phyloP scores from a whole-genome alignment of 179 eudicot species.

The Carnegiea gigantea region DNA sequence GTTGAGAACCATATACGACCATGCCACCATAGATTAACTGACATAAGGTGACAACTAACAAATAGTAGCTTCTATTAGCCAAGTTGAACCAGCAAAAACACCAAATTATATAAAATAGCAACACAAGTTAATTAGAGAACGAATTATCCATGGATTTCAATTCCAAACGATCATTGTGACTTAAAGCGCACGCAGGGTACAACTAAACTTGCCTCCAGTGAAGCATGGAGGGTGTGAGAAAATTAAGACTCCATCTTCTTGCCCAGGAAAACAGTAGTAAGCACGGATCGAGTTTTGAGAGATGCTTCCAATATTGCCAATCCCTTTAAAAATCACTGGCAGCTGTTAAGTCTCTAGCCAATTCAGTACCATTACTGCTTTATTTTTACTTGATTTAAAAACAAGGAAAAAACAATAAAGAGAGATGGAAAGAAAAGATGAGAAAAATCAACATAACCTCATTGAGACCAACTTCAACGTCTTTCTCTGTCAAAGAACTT shows the following conservation, averaged over 20 bases:
- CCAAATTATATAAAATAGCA: too few relatives aligned
- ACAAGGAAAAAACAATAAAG: not conserved
- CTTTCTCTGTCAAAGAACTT: constrained; percentile 14
- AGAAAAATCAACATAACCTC: constrained; percentile 19
- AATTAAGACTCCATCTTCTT: not conserved
- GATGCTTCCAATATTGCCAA: constrained; percentile 34
- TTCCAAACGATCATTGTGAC: too few relatives aligned
- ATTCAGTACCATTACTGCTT: not conserved
- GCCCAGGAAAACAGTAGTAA: constrained; percentile 21
- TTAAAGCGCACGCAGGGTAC: too few relatives aligned
- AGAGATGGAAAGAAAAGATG: too few relatives aligned
- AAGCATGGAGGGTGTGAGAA: not conserved
- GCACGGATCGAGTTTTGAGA: constrained; percentile 20
- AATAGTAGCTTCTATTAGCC: too few relatives aligned
- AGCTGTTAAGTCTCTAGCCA: not conserved
- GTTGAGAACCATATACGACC: too few relatives aligned
- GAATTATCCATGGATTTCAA: too few relatives aligned
- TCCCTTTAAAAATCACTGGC: constrained; percentile 6
- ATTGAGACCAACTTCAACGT: constrained; percentile 29
- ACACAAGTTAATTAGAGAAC: too few relatives aligned
- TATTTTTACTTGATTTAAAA: not conserved
- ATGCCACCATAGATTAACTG: too few relatives aligned
- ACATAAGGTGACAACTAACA: too few relatives aligned
- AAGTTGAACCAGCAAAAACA: too few relatives aligned
- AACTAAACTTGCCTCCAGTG: not conserved